These are phyloP conservation scores for Eucalyptus sp. DNA, from an alignment of 345 rosid species.

Conservation along the genomic window DNA sequence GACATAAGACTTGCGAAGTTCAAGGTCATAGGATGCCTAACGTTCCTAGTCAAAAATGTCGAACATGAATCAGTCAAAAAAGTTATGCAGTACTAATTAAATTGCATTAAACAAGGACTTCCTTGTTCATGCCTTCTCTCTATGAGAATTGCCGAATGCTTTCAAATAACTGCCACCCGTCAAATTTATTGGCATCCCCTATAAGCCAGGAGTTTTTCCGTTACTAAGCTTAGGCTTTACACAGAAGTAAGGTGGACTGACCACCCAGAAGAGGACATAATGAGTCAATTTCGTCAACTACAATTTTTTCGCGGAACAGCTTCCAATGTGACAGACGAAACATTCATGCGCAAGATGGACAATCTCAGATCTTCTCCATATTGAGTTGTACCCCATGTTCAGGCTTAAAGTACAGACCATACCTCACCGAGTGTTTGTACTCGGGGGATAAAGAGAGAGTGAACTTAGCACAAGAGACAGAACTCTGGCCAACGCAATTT, in stretches of 20 bases:
- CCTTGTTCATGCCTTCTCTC: neutral
- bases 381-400: neutral
- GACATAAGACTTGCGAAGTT: neutral
- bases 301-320: neutral
- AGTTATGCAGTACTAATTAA: neutral
- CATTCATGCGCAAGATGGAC: neutral
- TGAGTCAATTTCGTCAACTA: neutral
- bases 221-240: neutral
- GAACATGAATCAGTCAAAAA: neutral
- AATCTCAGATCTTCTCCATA: neutral
- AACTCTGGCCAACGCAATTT: slow-evolving; percentile 2
- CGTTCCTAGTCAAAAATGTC: neutral
- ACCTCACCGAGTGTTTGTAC: slow-evolving; percentile 2
- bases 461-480: slow-evolving; percentile 12
- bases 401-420: slow-evolving; percentile 5
- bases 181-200: neutral
- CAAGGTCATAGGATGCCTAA: neutral
- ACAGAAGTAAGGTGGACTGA: neutral
- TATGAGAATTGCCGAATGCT: neutral
- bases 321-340: neutral
- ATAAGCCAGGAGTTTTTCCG: neutral
- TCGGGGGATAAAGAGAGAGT: slow-evolving; percentile 2
- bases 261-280: neutral
- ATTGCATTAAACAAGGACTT: too few relatives aligned
- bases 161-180: neutral